phyloP scores from a whole-genome alignment of 2,329 filamentous ascomycete genomes.

The Scytalidium lignicola region DNA sequence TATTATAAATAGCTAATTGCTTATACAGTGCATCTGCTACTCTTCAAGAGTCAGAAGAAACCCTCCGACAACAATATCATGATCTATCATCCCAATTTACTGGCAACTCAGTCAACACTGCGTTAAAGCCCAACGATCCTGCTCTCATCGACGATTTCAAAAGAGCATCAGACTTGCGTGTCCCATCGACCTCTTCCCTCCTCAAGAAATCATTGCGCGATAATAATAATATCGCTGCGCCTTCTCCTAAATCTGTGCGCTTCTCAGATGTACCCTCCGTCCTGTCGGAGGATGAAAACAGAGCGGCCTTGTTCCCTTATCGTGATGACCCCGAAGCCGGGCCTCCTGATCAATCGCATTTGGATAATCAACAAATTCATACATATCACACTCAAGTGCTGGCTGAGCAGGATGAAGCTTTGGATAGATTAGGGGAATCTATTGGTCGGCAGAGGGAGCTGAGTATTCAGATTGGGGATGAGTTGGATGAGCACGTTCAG shows the following conservation, averaged over 20 bases:
- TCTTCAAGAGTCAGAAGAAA: slow-evolving; percentile 60
- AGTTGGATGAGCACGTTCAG: slow-evolving; percentile 84
- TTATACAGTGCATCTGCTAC: slow-evolving; percentile 32
- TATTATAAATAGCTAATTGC: neutral
- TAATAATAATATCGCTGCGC: slow-evolving; percentile 23
- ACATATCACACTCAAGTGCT: slow-evolving; percentile 76
- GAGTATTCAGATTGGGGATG: slow-evolving; percentile 92
- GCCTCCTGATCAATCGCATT: slow-evolving; percentile 32
- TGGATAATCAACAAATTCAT: slow-evolving; percentile 84
- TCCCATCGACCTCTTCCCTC: slow-evolving; percentile 38
- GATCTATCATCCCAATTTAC: slow-evolving; percentile 79
- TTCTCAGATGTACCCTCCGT: slow-evolving; percentile 64
- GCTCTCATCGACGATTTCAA: slow-evolving; percentile 58
- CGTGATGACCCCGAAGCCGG: slow-evolving; percentile 57
- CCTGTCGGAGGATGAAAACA: slow-evolving; percentile 40
- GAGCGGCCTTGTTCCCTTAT: slow-evolving; percentile 62
- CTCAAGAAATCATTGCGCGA: slow-evolving; percentile 30
- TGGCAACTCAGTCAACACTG: slow-evolving; percentile 49
- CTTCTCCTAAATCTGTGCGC: slow-evolving; percentile 68
- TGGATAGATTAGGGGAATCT: slow-evolving; percentile 80
- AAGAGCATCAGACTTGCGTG: slow-evolving; percentile 42
- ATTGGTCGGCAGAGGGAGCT: slow-evolving; percentile 88
- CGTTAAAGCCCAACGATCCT: slow-evolving; percentile 58
- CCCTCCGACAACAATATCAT: slow-evolving; percentile 67
- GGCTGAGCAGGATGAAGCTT: slow-evolving; percentile 84